phyloP scores from a whole-genome alignment of 176 grass and related monocot genomes.

The Avena atlantica region DNA sequence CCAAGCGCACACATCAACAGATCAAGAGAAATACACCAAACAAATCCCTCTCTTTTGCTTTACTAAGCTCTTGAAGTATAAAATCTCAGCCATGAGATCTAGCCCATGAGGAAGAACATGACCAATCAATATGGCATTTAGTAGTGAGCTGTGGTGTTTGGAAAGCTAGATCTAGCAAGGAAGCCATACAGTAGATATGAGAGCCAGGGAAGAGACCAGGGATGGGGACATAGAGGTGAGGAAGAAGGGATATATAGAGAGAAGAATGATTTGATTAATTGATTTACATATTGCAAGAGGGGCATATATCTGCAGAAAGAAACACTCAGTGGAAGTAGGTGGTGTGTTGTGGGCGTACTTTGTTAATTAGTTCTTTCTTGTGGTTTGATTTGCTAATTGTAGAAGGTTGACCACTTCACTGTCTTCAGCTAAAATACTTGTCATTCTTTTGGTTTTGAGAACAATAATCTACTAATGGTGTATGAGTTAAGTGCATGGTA shows the following conservation, averaged over 20 bases:
- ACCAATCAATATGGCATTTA: conserved; percentile 12
- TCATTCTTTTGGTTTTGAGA: background rate
- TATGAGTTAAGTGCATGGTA: background rate
- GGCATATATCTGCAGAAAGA: conserved; percentile 8
- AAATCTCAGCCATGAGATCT: conserved; percentile 18
- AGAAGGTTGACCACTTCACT: conserved; percentile 28
- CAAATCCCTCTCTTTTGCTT: background rate
- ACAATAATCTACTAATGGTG: background rate
- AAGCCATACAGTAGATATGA: background rate
- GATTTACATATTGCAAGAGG: conserved; percentile 18
- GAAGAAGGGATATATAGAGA: conserved; percentile 31
- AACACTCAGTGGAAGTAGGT: conserved; percentile 34
- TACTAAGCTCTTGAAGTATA: background rate
- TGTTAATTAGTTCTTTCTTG: conserved; percentile 3
- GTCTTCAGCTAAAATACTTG: conserved; percentile 1
- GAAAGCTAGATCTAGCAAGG: conserved; percentile 29
- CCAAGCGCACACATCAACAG: conserved; percentile 4
- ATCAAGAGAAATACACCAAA: conserved; percentile 26
- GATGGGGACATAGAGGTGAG: conserved; percentile 14
- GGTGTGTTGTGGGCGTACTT: background rate
- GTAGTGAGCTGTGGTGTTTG: conserved; percentile 7
- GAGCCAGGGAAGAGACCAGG: conserved; percentile 7
- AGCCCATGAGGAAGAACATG: conserved; percentile 12
- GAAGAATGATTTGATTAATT: conserved; percentile 14
- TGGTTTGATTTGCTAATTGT: conserved; percentile 24